phyloP scores from a whole-genome alignment of 176 grass and related monocot genomes.

The Avena eriantha region DNA sequence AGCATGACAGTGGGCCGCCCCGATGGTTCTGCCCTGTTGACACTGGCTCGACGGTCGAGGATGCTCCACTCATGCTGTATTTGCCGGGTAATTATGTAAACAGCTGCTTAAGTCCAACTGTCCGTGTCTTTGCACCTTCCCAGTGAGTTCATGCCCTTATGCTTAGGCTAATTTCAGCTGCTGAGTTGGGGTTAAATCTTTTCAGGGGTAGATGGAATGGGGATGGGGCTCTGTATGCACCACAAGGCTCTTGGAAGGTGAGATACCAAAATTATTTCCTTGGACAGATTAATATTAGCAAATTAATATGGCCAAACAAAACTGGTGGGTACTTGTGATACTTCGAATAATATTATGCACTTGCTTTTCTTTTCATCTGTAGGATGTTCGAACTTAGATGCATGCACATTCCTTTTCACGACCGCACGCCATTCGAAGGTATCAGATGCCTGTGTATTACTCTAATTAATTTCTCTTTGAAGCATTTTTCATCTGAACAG shows the following conservation, averaged over 20 bases:
- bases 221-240: constrained; percentile 79
- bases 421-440: constrained; percentile 76
- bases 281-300: background rate
- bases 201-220: constrained; percentile 65
- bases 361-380: constrained; percentile 10
- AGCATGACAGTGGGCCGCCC: constrained; percentile 57
- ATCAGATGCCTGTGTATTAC: background rate
- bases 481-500: background rate
- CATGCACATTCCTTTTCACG: constrained; percentile 71
- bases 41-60: constrained; percentile 9
- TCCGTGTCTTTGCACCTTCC: background rate
- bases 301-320: background rate
- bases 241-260: constrained; percentile 78
- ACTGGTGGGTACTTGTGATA: background rate
- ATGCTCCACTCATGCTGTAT: constrained; percentile 69
- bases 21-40: constrained; percentile 61
- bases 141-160: background rate
- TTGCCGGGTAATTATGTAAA: constrained; percentile 53
- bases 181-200: background rate
- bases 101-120: background rate
- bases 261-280: background rate
- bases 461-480: background rate
- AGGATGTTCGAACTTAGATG: constrained; percentile 79
- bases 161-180: background rate
- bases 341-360: background rate